Evolutionary conservation across 352 stramenopile genomes (phyloP), one percentile per base, ranked within the genome.

Genomic region (Thraustochytrium sp.): DNA sequence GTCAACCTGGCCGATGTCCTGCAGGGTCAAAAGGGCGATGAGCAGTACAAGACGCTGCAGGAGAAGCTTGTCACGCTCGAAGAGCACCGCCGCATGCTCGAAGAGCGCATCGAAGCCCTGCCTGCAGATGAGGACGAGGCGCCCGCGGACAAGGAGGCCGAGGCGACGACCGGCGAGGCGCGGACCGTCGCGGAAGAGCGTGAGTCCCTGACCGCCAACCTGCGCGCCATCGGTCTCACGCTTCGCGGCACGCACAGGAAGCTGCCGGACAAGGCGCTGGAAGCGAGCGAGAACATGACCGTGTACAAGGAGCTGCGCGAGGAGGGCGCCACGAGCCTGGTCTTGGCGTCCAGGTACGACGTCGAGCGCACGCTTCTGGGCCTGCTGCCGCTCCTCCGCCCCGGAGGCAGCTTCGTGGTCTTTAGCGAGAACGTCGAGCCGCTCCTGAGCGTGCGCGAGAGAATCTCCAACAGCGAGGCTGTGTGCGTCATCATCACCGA

Each of bases 391-490:
- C 97, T 94, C 83, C 88, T 98, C 37, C 90, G 88, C 34, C 90
- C 90, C 26, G 96, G 92, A 3, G 95, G 94, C 75, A 93, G 94
- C 2, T 98, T 98, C 87, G 94, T 97, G n/a, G 88, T 98, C 26
- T 98, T 95, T 89, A 96, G 89, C 44, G 94, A 98, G 89, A 97
- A 94, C 86, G 89, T 98, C 3, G 88, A 97, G 89, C 93, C 94
- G 1, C 88, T 98, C 40, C 92, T 94, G n/a, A 87, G 91, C 73
- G 93, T 92, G 54, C 98, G 98, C 83, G 87, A 88, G 38, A 90
- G 88, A 26, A 87, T 98, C 3, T 92, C 97, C 88, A 91, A 95
- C 63, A 94, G 94, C 34, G 87, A 93, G 37, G 91, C 97, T 5
- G 93, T 98, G 61, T 95, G 98, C 73, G 85, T 98, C 36, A 93